Base-by-base conservation (phyloP, 2,329 filamentous ascomycete genomes). In the Hypocreales sp. region DNA sequence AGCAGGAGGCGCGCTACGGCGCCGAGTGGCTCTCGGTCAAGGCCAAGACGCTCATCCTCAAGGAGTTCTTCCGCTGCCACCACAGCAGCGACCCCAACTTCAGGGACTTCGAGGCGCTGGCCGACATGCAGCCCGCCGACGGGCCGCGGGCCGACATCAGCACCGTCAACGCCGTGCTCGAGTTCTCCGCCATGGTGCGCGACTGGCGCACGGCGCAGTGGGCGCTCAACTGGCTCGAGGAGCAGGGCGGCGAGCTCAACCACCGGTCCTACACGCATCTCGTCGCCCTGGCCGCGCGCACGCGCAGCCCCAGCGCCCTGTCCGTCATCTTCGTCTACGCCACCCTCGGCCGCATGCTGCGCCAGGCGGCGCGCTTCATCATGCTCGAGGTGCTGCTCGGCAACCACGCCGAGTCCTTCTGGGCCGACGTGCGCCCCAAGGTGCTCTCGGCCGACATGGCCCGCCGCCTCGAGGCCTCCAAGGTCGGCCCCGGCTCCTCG, bases 1-100 rank as follows among this genome's bases (percentile, higher is more conserved):
- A 51, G 19, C 59, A 63, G 37, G 38, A 48, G 5, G 41, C 43
- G 7, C 49, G 56, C 4, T 67, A 66, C 40, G 61, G 62, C 5
- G 35, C 44, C 2, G 45, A 44, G n/a, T 68, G 64, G 64, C 42
- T 60, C 20, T 53, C 49, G 5, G 38, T 35, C 14, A 35, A 38
- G 5, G 45, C 55, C 2, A 38, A 53, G 22, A 52, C 57, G 36
- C 39, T 38, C 19, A 51, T 61, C 15, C 33, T 64, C n/a, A 41
- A 50, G 4, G 55, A 61, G 24, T 48, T 61, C 15, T 51, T 57
- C 25, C 45, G 50, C 17, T 51, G 61, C 38, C 44, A 55, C 23
- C 40, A 40, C 5, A 31, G 28, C 15, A 26, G 40, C 8, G 25
- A 42, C 26, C 27, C 35, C 4, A 31, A 38, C 9, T 35, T 44